A percentile compares a stretch with the other conserved stretches of the same genome.
Conservation (phyloP, 129 eudicot species). For the Glebionis coronaria region DNA sequence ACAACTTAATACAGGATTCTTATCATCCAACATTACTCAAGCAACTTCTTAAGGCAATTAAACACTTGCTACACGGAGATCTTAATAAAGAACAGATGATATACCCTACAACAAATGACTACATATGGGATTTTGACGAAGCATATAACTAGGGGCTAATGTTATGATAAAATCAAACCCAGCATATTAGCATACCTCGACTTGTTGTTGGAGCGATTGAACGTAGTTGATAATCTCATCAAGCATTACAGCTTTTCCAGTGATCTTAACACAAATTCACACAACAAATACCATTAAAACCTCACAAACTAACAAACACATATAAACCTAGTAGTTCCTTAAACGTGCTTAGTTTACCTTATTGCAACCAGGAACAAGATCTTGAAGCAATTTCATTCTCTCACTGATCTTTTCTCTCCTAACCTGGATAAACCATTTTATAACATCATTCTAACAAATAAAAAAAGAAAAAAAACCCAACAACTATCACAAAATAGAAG, state of each 20-base stretch:
- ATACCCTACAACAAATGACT: too few relatives aligned
- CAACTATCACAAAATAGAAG: neutral
- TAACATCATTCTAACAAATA: slow-evolving; percentile 18
- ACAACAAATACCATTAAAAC: neutral
- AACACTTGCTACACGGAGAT: too few relatives aligned
- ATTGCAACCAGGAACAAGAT: slow-evolving; percentile 97
- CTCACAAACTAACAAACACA: neutral
- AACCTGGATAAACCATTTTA: slow-evolving; percentile 42
- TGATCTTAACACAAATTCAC: slow-evolving; percentile 43
- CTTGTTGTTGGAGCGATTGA: slow-evolving; percentile 92
- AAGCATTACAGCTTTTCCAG: slow-evolving; percentile 95
- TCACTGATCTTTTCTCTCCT: slow-evolving; percentile 97
- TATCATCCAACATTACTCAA: too few relatives aligned
- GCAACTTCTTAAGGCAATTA: too few relatives aligned
- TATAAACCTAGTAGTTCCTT: neutral
- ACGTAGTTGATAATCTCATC: slow-evolving; percentile 95
- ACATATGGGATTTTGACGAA: neutral
- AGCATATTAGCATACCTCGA: slow-evolving; percentile 55
- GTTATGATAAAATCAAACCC: neutral
- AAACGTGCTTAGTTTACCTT: slow-evolving; percentile 43
- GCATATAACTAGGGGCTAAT: neutral
- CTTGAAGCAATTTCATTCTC: slow-evolving; percentile 96
- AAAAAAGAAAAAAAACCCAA: too few relatives aligned
- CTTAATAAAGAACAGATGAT: too few relatives aligned
- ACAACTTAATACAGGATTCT: too few relatives aligned